These are phyloP conservation scores for Candida coleopterorum DNA, from an alignment of 805 yeast genomes.

Conservation along the genomic window DNA sequence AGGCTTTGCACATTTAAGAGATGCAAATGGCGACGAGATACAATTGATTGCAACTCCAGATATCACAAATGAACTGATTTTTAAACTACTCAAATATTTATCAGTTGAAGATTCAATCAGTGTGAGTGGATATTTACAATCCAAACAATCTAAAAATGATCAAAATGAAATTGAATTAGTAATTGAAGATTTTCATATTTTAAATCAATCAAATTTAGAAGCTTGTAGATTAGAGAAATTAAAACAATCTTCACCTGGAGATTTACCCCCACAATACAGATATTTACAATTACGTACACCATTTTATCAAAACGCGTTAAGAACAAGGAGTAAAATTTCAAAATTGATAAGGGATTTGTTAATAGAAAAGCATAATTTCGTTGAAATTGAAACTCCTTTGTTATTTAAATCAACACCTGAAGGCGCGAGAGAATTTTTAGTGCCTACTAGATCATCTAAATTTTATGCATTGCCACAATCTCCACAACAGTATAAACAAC, in stretches of 20 bases:
- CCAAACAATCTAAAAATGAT: constrained; percentile 19
- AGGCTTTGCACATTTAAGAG: constrained; percentile 74
- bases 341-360: constrained; percentile 40
- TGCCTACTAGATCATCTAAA: constrained; percentile 69
- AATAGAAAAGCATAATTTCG: constrained; percentile 42
- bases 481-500: constrained; percentile 95
- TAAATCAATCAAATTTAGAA: constrained; percentile 59
- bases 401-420: constrained; percentile 95
- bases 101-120: constrained; percentile 70
- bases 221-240: constrained; percentile 67
- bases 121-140: constrained; percentile 51
- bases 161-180: constrained; percentile 51
- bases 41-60: constrained; percentile 46
- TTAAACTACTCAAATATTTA: constrained; percentile 41
- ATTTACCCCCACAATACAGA: constrained; percentile 75
- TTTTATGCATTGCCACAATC: constrained; percentile 95
- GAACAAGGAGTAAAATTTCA: constrained; percentile 53
- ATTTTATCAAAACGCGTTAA: constrained; percentile 51
- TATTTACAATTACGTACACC: constrained; percentile 73
- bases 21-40: constrained; percentile 57
- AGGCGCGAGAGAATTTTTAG: constrained; percentile 94
- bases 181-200: constrained; percentile 44
- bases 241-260: constrained; percentile 44
- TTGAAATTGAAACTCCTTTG: constrained; percentile 89
- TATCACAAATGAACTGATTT: constrained; percentile 33